Evolutionary conservation across 2,329 filamentous ascomycete species (phyloP).

Genomic region (Trichoderma harzianum): DNA sequence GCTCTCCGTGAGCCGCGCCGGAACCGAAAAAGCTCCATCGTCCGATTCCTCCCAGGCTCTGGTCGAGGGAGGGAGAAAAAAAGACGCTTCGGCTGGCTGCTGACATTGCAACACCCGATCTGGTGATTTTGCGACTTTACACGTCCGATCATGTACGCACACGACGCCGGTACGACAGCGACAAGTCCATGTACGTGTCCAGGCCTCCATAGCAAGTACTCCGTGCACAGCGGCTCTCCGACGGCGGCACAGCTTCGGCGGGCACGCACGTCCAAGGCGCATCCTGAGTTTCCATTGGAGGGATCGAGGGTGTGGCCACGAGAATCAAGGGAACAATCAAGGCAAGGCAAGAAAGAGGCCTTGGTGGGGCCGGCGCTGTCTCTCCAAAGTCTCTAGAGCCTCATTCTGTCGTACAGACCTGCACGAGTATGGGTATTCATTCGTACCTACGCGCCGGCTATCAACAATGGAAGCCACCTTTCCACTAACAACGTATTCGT

Average conservation of each 20-base stretch:
- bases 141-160: conserved; percentile 15
- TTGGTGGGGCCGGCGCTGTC: conserved; percentile 6
- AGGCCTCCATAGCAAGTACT: not conserved
- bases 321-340: not conserved
- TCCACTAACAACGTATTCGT: not conserved
- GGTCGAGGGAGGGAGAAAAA: not conserved
- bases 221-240: not conserved
- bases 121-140: conserved; percentile 5
- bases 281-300: not conserved
- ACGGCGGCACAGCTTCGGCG: conserved; percentile 9
- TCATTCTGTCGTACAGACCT: not conserved
- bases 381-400: not conserved
- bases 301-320: not conserved
- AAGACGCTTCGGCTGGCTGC: conserved; percentile 2
- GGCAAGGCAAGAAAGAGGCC: not conserved
- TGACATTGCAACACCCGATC: conserved; percentile 8
- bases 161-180: not conserved
- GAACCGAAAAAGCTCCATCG: conserved; percentile 13
- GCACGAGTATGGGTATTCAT: not conserved
- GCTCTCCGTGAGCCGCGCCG: conserved; percentile 13
- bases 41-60: not conserved
- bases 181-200: not conserved
- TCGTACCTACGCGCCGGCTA: not conserved
- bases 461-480: not conserved
- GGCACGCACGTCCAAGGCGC: not conserved